Conservation (phyloP, 495 filamentous ascomycete species). For the Letharia columbiana region DNA sequence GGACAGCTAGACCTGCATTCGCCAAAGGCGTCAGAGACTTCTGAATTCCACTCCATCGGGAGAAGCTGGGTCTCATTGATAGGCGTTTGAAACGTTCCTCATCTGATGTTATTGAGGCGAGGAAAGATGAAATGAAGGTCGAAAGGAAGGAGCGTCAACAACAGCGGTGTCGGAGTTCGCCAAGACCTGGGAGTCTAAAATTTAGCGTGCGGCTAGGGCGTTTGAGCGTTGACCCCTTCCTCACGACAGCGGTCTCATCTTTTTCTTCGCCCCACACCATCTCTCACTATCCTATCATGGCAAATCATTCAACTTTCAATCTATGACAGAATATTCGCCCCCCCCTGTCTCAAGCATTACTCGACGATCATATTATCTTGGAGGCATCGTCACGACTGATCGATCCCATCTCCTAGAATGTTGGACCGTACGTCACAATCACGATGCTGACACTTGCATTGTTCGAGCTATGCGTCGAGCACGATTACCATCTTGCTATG, state of each 20-base stretch:
- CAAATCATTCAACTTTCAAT: not conserved
- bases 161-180: no score
- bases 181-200: not conserved
- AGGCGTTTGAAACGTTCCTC: no score
- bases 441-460: not conserved
- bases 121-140: no score
- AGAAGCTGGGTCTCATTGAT: no score
- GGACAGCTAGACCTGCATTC: no score
- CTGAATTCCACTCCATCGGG: no score
- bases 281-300: not conserved
- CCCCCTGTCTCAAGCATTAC: not conserved
- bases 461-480: not conserved
- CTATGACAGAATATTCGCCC: not conserved
- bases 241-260: not conserved
- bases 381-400: not conserved
- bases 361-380: not conserved
- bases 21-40: no score
- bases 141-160: no score
- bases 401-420: not conserved
- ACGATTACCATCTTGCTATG: not conserved
- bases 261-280: not conserved
- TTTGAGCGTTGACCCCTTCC: not conserved
- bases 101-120: no score
- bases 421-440: not conserved
- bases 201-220: not conserved